Evolutionary conservation across 116 monocot species (phyloP), one percentile per base, ranked within the genome.

Genomic region (Phalaenopsis hybrid): DNA sequence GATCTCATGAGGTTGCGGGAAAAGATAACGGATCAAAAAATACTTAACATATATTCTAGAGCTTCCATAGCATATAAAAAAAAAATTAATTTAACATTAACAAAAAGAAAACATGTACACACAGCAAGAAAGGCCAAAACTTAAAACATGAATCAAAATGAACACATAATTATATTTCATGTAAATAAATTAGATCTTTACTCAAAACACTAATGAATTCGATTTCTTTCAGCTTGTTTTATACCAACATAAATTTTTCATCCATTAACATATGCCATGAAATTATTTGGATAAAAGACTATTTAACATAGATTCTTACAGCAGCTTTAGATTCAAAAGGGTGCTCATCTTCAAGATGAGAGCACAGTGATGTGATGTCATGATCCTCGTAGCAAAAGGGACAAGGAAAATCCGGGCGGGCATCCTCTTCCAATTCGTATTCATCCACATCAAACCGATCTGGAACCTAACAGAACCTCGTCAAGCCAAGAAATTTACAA

Each of bases 311-410:
- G 9, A 75, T 45, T 44, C 91, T 92, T 68, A 94, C 94, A 37
- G 86, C 87, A 58, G 84, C 87, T 91, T 83, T 92, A 15, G 96
- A 88, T 55, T 96, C 94, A 41, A 94, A 92, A 4, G 91, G 83
- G 33, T 96, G 90, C 78, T 94, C 96, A 8, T 96, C 94, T 78
- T 92, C 94, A 10, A 96, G 87, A 85, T 96, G 96, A 37, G 84
- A 74, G 48, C 94, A 96, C 63, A 94, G 83, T 18, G 96, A 94
- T 12, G 90, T 69, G 79, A 94, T 81, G 55, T 96, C 96, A 68
- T 92, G 94, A 82, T 92, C 96, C 83, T 96, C 96, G 82, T 92
- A 89, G 84, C 92, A 96, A 76, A 92, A 96, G 33, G 94, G 96
- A 57, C 96, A 96, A 2, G 91, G 81, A 48, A 92, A 91, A 43